Percentiles rank a stretch among this genome's conserved stretches.
Conservation (phyloP, 2,329 filamentous ascomycete genomes). For the Cordyceps javanica region DNA sequence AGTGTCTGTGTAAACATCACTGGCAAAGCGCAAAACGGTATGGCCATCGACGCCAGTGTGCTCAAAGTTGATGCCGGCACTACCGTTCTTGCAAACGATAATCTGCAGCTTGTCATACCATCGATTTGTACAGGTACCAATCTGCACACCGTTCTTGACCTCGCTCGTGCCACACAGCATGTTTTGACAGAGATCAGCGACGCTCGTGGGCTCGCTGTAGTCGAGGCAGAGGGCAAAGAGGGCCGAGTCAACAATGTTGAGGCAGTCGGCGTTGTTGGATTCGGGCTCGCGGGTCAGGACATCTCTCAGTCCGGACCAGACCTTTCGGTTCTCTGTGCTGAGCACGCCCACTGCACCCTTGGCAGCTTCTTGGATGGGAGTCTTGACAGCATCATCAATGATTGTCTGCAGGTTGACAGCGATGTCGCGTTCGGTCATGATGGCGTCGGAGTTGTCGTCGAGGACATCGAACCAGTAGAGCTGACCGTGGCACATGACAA, state of each 20-base stretch:
- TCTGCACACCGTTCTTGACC: slow-evolving; percentile 87
- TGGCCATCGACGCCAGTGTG: slow-evolving; percentile 97
- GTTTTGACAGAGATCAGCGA: slow-evolving; percentile 86
- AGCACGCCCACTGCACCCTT: slow-evolving; percentile 89
- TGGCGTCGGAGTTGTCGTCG: slow-evolving; percentile 87
- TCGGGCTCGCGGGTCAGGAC: slow-evolving; percentile 77
- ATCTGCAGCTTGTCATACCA: slow-evolving; percentile 99
- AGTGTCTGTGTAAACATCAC: slow-evolving; percentile 94
- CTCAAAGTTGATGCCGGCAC: slow-evolving; percentile 98
- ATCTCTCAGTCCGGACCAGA: slow-evolving; percentile 88
- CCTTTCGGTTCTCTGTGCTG: slow-evolving; percentile 92
- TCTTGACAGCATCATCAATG: slow-evolving; percentile 82
- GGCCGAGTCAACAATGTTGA: slow-evolving; percentile 92
- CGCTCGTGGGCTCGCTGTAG: slow-evolving; percentile 77
- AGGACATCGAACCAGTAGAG: slow-evolving; percentile 99
- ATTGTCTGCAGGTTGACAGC: slow-evolving; percentile 88
- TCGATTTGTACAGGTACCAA: slow-evolving; percentile 93
- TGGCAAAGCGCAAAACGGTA: slow-evolving; percentile 92
- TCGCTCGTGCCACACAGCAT: slow-evolving; percentile 96
- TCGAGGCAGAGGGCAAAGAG: slow-evolving; percentile 90
- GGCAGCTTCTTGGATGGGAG: slow-evolving; percentile 88
- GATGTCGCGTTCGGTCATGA: slow-evolving; percentile 95
- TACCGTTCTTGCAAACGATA: slow-evolving; percentile 98
- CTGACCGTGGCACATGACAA: slow-evolving; percentile 89
- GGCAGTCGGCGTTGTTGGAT: slow-evolving; percentile 91